Evolutionary conservation across 2,329 filamentous ascomycete species (phyloP).

Genomic region (Colletotrichum tropicale): DNA sequence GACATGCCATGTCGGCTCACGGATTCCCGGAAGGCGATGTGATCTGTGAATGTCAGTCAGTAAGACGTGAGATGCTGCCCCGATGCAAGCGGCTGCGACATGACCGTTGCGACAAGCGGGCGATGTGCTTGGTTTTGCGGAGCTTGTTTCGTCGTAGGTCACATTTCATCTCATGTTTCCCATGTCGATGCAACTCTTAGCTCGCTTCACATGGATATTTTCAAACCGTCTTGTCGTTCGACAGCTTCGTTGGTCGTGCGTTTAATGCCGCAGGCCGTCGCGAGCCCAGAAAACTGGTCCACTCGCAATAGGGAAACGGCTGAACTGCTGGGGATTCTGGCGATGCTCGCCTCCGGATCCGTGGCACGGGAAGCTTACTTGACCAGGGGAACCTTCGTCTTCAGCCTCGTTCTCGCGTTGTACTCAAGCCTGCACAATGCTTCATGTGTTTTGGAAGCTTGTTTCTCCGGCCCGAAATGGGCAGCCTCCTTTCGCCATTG

Average conservation of each 20-base stretch:
- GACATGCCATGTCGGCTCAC: background rate
- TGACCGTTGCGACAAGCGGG: background rate
- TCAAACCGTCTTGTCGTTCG: conserved; percentile 20
- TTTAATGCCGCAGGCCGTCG: conserved; percentile 19
- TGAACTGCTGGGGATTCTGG: background rate
- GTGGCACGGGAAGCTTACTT: conserved; percentile 5
- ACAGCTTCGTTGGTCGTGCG: conserved; percentile 17
- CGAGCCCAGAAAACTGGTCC: background rate
- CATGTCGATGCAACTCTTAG: conserved; percentile 8
- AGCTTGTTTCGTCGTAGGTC: conserved; percentile 12
- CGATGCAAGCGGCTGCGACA: background rate
- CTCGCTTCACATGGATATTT: conserved; percentile 12
- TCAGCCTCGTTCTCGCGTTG: background rate
- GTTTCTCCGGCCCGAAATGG: background rate
- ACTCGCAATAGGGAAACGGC: background rate
- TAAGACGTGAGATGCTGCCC: background rate
- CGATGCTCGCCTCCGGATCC: background rate
- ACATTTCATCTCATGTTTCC: conserved; percentile 13
- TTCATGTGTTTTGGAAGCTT: background rate
- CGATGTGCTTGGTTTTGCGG: background rate
- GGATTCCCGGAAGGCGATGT: background rate
- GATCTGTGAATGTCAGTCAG: background rate
- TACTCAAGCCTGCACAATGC: background rate
- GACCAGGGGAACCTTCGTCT: background rate
- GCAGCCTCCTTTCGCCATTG: background rate